Conservation (phyloP, 192 early-diverging fungal genomes). For the Coemansia sp. region DNA sequence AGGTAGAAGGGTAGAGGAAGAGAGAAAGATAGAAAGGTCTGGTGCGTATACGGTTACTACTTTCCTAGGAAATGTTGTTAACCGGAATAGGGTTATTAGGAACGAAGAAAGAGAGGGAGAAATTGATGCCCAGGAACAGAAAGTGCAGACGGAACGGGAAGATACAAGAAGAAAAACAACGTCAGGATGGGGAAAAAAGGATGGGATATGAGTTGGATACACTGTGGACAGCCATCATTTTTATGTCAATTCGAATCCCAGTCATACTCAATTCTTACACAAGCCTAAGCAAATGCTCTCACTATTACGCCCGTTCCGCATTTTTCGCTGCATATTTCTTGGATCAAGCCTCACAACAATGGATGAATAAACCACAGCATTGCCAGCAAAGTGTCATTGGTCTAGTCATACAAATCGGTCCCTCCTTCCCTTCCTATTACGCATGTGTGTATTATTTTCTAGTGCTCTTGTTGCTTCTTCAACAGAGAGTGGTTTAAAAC, state of each 20-base stretch:
- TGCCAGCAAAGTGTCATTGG: not conserved
- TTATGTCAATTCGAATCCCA: not conserved
- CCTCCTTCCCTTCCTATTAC: too few species aligned
- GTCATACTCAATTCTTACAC: too few species aligned
- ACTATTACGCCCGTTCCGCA: too few species aligned
- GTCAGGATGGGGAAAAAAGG: slow-evolving; percentile 9
- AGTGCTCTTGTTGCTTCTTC: too few species aligned
- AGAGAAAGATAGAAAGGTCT: not conserved
- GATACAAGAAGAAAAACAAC: slow-evolving; percentile 2
- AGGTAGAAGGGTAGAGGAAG: not conserved
- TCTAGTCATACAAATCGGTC: too few species aligned
- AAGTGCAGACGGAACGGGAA: not conserved
- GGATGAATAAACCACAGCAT: not conserved
- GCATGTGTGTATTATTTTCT: too few species aligned
- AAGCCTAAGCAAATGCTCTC: too few species aligned
- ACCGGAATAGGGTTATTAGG: not conserved
- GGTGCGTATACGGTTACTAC: slow-evolving; percentile 4
- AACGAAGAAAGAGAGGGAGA: too few species aligned
- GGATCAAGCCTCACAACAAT: not conserved
- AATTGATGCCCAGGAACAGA: not conserved
- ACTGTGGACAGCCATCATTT: not conserved
- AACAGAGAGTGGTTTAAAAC: not conserved
- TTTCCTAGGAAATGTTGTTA: not conserved
- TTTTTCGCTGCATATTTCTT: not conserved
- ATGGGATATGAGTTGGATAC: not conserved